phyloP scores from a whole-genome alignment of 805 yeast genomes.

The Metschnikowia noctiluminum region DNA sequence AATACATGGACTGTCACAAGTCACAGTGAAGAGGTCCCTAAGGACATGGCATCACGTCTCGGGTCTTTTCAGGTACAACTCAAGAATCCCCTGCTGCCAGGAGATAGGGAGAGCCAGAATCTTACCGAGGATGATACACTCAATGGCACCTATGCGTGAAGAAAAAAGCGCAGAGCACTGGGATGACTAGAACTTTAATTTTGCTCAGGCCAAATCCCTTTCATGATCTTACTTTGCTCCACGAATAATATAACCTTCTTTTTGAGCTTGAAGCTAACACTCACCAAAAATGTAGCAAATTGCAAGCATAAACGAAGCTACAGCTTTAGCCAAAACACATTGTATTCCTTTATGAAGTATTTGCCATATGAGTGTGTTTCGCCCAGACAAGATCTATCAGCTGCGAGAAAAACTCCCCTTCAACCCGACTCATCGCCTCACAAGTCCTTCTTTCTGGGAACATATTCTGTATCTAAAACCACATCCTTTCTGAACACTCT shows the following conservation, averaged over 20 bases:
- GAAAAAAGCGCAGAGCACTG: too few relatives aligned
- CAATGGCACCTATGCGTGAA: neutral
- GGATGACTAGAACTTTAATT: too few relatives aligned
- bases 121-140: neutral
- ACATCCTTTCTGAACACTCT: slow-evolving; percentile 36
- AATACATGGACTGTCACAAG: slow-evolving; percentile 3
- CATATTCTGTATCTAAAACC: slow-evolving; percentile 36
- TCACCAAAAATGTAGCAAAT: too few relatives aligned
- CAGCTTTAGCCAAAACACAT: too few relatives aligned
- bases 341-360: neutral
- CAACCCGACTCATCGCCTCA: slow-evolving; percentile 12
- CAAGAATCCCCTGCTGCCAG: neutral
- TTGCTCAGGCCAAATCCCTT: too few relatives aligned
- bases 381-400: neutral
- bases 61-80: slow-evolving; percentile 24
- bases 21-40: slow-evolving; percentile 15
- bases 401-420: slow-evolving; percentile 5
- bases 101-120: neutral
- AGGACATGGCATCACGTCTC: slow-evolving; percentile 30
- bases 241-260: too few relatives aligned
- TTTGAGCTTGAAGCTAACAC: too few relatives aligned
- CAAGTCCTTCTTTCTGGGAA: slow-evolving; percentile 44
- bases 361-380: neutral
- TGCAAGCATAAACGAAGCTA: too few relatives aligned
- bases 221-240: too few relatives aligned